These are phyloP conservation scores for Rhodamnia argentea DNA, from an alignment of 345 rosid species.

Conservation along the genomic window DNA sequence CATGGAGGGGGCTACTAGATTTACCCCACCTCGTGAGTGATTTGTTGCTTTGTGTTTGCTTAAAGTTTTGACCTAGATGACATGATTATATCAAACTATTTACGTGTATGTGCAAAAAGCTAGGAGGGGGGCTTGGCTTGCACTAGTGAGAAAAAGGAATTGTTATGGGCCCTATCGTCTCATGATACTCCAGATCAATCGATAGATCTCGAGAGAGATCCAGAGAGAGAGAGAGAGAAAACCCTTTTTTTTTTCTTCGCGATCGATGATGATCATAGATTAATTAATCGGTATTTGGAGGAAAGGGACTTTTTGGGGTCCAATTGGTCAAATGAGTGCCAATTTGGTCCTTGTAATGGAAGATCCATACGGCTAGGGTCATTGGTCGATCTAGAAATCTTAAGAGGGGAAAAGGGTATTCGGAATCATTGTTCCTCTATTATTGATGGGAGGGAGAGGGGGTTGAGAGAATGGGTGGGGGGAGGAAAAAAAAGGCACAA, in stretches of 20 bases:
- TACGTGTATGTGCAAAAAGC: conserved; percentile 15
- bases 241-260: background rate
- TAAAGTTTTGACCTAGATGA: conserved; percentile 50
- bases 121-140: conserved; percentile 49
- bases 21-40: conserved; percentile 28
- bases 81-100: conserved; percentile 11
- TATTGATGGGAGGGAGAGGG: conserved; percentile 15
- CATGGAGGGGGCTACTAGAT: background rate
- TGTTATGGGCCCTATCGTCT: conserved; percentile 34
- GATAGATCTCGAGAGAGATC: background rate
- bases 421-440: conserved; percentile 23
- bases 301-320: background rate
- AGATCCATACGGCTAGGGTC: background rate
- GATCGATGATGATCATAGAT: conserved; percentile 6
- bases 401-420: background rate
- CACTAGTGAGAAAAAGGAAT: conserved; percentile 42
- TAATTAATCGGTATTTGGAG: conserved; percentile 15
- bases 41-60: conserved; percentile 44
- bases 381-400: conserved; percentile 1
- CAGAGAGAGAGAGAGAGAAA: background rate
- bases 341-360: background rate
- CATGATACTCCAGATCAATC: conserved; percentile 47
- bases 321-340: background rate
- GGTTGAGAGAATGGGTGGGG: conserved; percentile 2
- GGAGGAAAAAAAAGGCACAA: conserved; percentile 5